Evolutionary conservation across 768 basidiomycete genomes (phyloP).

Genomic region (Suillus subluteus): DNA sequence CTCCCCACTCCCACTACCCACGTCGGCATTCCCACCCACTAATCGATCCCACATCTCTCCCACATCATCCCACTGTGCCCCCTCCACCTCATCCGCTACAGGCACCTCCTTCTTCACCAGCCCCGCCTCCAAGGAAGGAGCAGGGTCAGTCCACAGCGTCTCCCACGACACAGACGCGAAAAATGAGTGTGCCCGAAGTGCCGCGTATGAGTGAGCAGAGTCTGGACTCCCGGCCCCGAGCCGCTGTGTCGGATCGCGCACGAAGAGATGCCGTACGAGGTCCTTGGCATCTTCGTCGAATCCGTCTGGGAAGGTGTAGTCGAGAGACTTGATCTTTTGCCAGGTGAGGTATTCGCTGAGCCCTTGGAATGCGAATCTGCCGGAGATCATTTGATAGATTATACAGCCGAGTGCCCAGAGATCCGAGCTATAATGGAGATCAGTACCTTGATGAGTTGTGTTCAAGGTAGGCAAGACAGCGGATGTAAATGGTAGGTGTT

Average conservation of each 20-base stretch:
- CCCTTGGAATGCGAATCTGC: constrained; percentile 89
- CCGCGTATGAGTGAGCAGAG: constrained; percentile 41
- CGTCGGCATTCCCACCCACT: constrained; percentile 26
- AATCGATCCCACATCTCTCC: constrained; percentile 58
- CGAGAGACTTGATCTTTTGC: constrained; percentile 88
- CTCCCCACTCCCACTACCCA: constrained; percentile 12
- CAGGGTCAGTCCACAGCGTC: constrained; percentile 64
- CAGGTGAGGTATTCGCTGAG: constrained; percentile 93
- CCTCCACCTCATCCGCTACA: constrained; percentile 35
- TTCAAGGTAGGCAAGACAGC: not conserved
- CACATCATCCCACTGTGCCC: constrained; percentile 52
- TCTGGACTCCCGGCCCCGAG: constrained; percentile 57
- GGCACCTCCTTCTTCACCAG: constrained; percentile 51
- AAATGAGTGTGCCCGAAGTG: constrained; percentile 65
- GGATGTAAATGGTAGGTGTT: not conserved
- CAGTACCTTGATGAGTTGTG: not conserved
- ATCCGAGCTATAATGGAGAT: constrained; percentile 66
- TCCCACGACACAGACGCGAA: constrained; percentile 63
- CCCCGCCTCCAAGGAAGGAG: constrained; percentile 62
- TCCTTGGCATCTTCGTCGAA: constrained; percentile 85
- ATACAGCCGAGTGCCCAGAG: constrained; percentile 96
- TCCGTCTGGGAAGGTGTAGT: constrained; percentile 85
- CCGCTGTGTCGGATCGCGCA: constrained; percentile 62
- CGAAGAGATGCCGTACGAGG: constrained; percentile 77
- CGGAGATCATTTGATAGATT: constrained; percentile 90